A percentile compares a stretch with the other conserved stretches of the same genome.
Evolutionary conservation across 257 asterid genomes (phyloP).

Genomic region (Solanum pennellii): DNA sequence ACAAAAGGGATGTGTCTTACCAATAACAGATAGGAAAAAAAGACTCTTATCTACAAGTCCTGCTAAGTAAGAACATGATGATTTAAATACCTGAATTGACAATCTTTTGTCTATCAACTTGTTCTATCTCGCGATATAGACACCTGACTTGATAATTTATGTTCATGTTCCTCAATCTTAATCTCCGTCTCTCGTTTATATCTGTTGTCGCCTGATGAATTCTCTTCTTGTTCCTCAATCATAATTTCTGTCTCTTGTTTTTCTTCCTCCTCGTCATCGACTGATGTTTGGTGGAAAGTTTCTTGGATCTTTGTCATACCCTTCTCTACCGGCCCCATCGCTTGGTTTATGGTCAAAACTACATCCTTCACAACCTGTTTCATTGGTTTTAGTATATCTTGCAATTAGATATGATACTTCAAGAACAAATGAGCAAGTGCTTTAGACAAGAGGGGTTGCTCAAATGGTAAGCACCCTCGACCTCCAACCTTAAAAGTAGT

Average conservation of each 20-base stretch:
- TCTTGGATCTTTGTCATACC: slow-evolving; percentile 93
- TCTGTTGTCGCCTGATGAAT: slow-evolving; percentile 8
- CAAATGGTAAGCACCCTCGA: background rate
- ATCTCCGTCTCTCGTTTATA: slow-evolving; percentile 23
- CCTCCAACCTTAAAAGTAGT: background rate
- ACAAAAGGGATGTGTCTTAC: background rate
- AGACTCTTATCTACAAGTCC: background rate
- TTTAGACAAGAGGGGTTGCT: slow-evolving; percentile 24
- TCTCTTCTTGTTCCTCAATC: slow-evolving; percentile 35
- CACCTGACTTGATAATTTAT: slow-evolving; percentile 15
- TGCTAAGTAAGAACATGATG: background rate
- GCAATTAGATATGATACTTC: background rate
- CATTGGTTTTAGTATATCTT: background rate
- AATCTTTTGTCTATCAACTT: background rate
- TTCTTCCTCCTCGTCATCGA: slow-evolving; percentile 25
- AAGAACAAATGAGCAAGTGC: background rate
- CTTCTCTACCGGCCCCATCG: slow-evolving; percentile 85
- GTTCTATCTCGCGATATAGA: background rate
- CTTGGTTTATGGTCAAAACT: slow-evolving; percentile 85
- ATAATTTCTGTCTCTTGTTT: slow-evolving; percentile 26
- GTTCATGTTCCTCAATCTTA: slow-evolving; percentile 30
- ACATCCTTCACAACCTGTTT: slow-evolving; percentile 82
- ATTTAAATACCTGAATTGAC: background rate
- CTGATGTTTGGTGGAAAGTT: slow-evolving; percentile 54
- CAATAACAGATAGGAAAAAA: background rate